Evolutionary conservation across 1,284 basidiomycete species (phyloP).

Genomic region (Trichosporon faecale): DNA sequence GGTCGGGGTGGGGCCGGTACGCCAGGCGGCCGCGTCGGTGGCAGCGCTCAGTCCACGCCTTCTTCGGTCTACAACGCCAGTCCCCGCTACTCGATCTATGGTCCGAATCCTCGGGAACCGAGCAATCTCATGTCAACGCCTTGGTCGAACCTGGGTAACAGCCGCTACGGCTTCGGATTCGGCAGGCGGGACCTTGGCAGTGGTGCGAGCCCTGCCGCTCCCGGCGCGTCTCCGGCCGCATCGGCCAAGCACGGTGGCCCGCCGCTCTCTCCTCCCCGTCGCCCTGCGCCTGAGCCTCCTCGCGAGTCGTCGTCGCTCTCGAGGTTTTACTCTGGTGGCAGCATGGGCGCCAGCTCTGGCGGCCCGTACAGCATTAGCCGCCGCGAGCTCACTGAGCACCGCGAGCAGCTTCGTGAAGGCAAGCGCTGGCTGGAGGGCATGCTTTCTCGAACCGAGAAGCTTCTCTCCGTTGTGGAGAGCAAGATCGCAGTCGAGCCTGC

Average conservation of each 20-base stretch:
- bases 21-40: neutral
- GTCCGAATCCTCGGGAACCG: conserved; percentile 39
- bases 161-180: conserved; percentile 33
- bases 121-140: conserved; percentile 29
- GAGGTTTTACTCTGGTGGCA: conserved; percentile 17
- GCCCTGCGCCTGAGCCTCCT: conserved; percentile 35
- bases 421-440: conserved; percentile 51
- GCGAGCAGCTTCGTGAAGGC: conserved; percentile 50
- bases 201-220: conserved; percentile 7
- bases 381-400: conserved; percentile 49
- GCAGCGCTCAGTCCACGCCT: neutral
- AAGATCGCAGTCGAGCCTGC: conserved; percentile 28
- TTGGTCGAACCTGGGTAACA: conserved; percentile 30
- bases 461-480: conserved; percentile 47
- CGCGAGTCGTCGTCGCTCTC: conserved; percentile 24
- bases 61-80: conserved; percentile 12
- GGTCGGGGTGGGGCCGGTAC: conserved; percentile 16
- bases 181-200: conserved; percentile 33
- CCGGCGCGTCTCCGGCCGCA: conserved; percentile 12
- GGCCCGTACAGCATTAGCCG: conserved; percentile 42
- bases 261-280: conserved; percentile 30
- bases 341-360: conserved; percentile 11
- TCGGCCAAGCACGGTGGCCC: conserved; percentile 19
- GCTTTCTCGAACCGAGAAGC: conserved; percentile 48
- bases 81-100: conserved; percentile 44